phyloP scores from a whole-genome alignment of 169 alveolate species.

The Plasmodium ovale region DNA sequence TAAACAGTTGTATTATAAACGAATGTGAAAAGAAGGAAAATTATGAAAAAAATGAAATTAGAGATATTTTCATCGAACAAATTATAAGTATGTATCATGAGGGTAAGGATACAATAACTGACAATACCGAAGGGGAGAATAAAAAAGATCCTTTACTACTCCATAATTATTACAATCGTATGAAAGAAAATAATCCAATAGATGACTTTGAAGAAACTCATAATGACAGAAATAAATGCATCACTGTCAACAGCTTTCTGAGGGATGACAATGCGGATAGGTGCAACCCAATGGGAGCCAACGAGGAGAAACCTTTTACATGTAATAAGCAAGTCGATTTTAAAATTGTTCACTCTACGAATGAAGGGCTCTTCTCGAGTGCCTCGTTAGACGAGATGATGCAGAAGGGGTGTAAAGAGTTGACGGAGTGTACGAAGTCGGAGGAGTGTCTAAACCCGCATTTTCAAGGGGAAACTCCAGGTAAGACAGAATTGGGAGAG shows the following conservation, averaged over 20 bases:
- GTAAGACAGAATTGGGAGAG: neutral
- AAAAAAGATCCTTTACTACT: too few relatives aligned
- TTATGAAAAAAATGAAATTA: slow-evolving; percentile 1
- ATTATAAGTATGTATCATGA: neutral
- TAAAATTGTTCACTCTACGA: too few relatives aligned
- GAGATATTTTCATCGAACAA: neutral
- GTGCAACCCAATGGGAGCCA: too few relatives aligned
- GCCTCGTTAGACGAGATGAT: neutral
- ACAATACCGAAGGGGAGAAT: neutral
- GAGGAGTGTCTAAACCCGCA: neutral
- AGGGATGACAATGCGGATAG: too few relatives aligned
- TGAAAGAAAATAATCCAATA: neutral
- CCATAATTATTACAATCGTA: too few relatives aligned
- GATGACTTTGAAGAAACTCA: neutral
- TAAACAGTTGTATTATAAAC: neutral
- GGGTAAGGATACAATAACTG: neutral
- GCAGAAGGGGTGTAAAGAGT: neutral
- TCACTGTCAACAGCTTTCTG: too few relatives aligned
- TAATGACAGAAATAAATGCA: neutral
- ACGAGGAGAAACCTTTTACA: too few relatives aligned
- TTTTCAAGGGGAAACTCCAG: neutral
- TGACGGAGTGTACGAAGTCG: neutral
- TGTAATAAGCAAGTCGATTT: too few relatives aligned
- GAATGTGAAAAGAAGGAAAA: neutral
- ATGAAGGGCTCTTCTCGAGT: too few relatives aligned